Percentiles rank a stretch among this genome's conserved stretches.
Conservation (phyloP, 257 asterid genomes). For the Eucommia ulmoides region DNA sequence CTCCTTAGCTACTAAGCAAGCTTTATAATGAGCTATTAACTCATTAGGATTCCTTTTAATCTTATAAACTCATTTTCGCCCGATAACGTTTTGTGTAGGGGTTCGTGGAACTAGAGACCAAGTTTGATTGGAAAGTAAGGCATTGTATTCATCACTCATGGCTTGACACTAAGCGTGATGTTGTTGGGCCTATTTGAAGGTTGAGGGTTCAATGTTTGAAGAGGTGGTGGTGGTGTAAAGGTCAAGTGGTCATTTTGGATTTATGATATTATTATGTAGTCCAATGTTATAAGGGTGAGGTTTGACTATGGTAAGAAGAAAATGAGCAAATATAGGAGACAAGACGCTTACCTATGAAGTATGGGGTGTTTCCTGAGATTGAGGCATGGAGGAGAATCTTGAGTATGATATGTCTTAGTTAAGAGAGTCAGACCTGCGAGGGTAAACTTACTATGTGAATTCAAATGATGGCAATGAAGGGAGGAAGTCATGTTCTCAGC, state of each 20-base stretch:
- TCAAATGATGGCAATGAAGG: not conserved
- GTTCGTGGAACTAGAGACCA: too few relatives aligned
- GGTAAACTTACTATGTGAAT: not conserved
- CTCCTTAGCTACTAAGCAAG: too few relatives aligned
- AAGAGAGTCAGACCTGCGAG: not conserved
- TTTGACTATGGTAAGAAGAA: not conserved
- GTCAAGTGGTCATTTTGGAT: not conserved
- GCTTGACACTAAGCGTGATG: not conserved
- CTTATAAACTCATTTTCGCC: too few relatives aligned
- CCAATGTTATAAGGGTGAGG: not conserved
- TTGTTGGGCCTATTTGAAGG: too few relatives aligned
- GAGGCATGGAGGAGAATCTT: not conserved
- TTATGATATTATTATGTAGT: not conserved
- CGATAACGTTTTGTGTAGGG: too few relatives aligned
- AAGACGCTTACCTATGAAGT: too few relatives aligned
- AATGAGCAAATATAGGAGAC: not conserved
- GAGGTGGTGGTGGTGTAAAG: not conserved
- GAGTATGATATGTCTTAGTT: not conserved
- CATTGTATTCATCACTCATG: too few relatives aligned
- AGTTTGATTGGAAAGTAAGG: too few relatives aligned
- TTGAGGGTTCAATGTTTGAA: not conserved
- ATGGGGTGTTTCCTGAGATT: too few relatives aligned
- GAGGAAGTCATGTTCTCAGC: not conserved
- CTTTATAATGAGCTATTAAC: too few relatives aligned
- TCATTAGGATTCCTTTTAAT: too few relatives aligned